These are phyloP conservation scores for Pichia gijzeniarum DNA, from an alignment of 805 yeast genomes.

Conservation along the genomic window DNA sequence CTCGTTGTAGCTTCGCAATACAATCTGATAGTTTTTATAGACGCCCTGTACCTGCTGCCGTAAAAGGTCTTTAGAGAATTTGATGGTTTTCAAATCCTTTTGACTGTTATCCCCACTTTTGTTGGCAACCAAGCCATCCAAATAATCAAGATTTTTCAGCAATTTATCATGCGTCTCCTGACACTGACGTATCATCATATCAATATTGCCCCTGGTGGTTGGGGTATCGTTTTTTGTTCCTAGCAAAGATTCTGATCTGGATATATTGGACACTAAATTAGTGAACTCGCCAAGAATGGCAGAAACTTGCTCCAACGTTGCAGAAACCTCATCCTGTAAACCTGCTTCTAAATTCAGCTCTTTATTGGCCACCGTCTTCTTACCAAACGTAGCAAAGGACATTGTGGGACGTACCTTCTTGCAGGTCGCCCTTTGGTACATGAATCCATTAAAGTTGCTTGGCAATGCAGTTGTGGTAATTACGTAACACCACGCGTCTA, in stretches of 20 bases:
- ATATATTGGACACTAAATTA: background rate
- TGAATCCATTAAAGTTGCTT: no score
- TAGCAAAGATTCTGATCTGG: conserved; percentile 18
- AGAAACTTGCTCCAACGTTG: conserved; percentile 5
- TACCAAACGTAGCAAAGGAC: conserved; percentile 8
- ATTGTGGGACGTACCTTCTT: background rate
- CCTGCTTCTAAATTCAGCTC: conserved; percentile 3
- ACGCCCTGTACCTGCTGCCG: conserved; percentile 50
- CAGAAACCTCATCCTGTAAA: background rate
- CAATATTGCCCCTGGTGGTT: conserved; percentile 30
- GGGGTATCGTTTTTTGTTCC: conserved; percentile 48
- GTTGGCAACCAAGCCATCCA: conserved; percentile 7
- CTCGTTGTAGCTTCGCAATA: conserved; percentile 44
- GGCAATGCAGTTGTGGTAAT: no score
- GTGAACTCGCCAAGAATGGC: background rate
- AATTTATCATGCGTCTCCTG: conserved; percentile 16
- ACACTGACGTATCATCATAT: conserved; percentile 18
- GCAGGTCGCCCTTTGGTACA: no score
- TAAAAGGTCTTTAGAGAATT: conserved; percentile 45
- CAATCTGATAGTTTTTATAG: conserved; percentile 36
- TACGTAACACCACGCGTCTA: no score
- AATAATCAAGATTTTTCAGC: conserved; percentile 11
- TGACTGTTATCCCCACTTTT: background rate
- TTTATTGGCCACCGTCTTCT: background rate
- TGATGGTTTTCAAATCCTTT: conserved; percentile 13